These are phyloP conservation scores for Trichocladium antarcticum DNA, from an alignment of 495 filamentous ascomycete genomes.

Conservation along the genomic window DNA sequence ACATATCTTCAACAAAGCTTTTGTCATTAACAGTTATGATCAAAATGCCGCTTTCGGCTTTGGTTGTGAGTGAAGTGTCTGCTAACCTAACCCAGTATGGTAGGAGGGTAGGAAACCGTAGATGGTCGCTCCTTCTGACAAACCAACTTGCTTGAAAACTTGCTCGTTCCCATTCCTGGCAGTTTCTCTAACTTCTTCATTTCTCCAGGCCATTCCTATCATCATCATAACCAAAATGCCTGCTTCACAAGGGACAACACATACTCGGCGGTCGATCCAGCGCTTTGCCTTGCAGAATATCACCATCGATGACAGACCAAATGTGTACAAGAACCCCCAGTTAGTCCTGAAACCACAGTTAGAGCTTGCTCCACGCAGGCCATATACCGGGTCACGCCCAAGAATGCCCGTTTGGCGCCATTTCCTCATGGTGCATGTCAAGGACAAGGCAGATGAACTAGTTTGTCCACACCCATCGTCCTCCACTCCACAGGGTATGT, in stretches of 20 bases:
- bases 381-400: conserved; percentile 11
- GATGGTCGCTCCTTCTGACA: too few species aligned
- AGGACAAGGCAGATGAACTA: conserved; percentile 26
- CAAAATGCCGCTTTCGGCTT: too few species aligned
- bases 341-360: conserved; percentile 23
- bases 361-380: conserved; percentile 9
- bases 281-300: conserved; percentile 19
- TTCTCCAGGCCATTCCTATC: too few species aligned
- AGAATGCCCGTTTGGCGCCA: conserved; percentile 12
- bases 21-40: too few species aligned
- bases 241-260: conserved; percentile 1
- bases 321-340: conserved; percentile 21
- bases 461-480: conserved; percentile 5
- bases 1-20: too few species aligned
- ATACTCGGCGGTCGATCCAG: conserved; percentile 5
- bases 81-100: too few species aligned
- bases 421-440: conserved; percentile 26
- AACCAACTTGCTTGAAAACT: too few species aligned
- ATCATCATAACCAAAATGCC: not conserved
- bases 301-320: conserved; percentile 13
- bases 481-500: not conserved
- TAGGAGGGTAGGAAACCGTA: too few species aligned
- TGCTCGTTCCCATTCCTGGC: too few species aligned
- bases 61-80: too few species aligned
- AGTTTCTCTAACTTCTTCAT: not conserved